A percentile compares a stretch with the other conserved stretches of the same genome.
phyloP scores from a whole-genome alignment of 2,329 filamentous ascomycete genomes.

The Aciculosporium take region DNA sequence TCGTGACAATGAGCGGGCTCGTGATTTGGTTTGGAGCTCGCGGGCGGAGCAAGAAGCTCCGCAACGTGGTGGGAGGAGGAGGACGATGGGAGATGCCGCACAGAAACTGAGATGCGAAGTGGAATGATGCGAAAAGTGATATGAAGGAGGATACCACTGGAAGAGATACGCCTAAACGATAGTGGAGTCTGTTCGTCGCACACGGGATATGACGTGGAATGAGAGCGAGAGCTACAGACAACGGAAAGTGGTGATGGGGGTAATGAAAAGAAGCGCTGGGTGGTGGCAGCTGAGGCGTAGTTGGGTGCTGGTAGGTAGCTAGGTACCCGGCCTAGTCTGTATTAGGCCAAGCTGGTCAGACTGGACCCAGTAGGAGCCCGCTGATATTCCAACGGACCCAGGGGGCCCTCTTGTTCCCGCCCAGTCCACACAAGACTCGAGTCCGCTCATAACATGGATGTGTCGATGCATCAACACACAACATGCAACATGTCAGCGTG shows the following conservation, averaged over 20 bases:
- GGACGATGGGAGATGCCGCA: constrained; percentile 1
- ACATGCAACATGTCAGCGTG: too few relatives aligned
- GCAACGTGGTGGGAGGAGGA: constrained; percentile 1
- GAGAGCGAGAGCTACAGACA: not conserved
- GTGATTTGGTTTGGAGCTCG: not conserved
- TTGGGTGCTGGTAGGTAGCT: not conserved
- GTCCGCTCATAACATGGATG: too few relatives aligned
- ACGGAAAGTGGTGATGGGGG: constrained; percentile 3
- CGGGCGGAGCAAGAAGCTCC: constrained; percentile 4
- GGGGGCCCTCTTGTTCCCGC: too few relatives aligned
- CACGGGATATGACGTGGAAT: not conserved
- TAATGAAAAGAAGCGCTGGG: not conserved
- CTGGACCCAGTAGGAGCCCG: too few relatives aligned
- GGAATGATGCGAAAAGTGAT: not conserved
- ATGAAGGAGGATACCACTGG: not conserved
- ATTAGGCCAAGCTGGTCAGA: too few relatives aligned
- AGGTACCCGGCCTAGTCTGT: not conserved
- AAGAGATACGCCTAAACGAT: not conserved
- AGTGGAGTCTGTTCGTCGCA: not conserved
- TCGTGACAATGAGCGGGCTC: not conserved
- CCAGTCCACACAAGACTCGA: too few relatives aligned
- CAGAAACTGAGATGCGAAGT: constrained; percentile 2
- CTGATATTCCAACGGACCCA: too few relatives aligned
- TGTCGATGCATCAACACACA: too few relatives aligned
- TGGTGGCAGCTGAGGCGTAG: not conserved